A percentile compares a stretch with the other conserved stretches of the same genome.
Conservation (phyloP, 177 flowering plant species). For the Vitis hybrid region DNA sequence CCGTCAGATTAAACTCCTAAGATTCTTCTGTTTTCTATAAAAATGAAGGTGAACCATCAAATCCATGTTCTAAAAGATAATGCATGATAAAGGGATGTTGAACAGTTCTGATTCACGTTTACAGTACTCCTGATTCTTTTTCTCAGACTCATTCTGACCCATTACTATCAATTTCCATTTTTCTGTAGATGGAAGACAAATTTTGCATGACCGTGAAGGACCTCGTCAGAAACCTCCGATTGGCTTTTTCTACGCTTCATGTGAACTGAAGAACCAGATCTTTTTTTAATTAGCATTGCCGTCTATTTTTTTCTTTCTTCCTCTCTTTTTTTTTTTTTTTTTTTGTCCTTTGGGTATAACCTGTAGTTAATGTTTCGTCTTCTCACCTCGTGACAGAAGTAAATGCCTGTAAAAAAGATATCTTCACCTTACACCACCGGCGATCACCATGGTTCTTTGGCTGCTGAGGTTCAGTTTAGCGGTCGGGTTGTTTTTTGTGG, state of each 20-base stretch:
- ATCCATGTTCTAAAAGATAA: background rate
- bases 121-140: background rate
- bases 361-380: no score
- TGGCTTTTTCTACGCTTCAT: background rate
- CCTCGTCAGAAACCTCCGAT: background rate
- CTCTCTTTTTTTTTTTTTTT: no score
- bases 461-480: no score
- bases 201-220: slow-evolving; percentile 6
- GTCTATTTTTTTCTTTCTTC: no score
- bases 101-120: background rate
- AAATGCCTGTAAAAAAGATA: no score
- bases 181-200: background rate
- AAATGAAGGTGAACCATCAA: background rate
- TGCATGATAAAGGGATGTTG: background rate
- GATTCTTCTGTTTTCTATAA: background rate
- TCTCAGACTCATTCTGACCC: background rate
- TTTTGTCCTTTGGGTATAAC: no score
- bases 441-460: no score
- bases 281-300: no score
- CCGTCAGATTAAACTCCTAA: background rate
- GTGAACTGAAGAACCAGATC: background rate
- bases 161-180: background rate
- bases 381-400: no score
- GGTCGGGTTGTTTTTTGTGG: no score
- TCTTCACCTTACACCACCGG: no score